Evolutionary conservation across 805 yeast species (phyloP).

Genomic region (Lipomyces spencermartinsiae): DNA sequence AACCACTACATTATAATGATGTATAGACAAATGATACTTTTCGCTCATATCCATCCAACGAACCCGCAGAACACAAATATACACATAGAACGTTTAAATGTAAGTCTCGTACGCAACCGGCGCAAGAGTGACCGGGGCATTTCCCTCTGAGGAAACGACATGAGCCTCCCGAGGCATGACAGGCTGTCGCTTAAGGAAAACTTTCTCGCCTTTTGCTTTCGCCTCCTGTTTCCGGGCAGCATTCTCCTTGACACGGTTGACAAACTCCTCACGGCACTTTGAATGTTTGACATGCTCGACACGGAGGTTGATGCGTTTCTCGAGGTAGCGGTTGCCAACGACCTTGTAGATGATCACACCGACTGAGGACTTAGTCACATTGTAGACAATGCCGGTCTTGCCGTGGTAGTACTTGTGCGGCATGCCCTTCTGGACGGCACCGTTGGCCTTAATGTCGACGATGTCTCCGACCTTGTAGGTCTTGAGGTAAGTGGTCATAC

Average conservation of each 20-base stretch:
- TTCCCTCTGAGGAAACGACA: constrained; percentile 79
- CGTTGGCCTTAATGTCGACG: constrained; percentile 99
- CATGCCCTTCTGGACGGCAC: constrained; percentile 99
- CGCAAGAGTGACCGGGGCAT: constrained; percentile 95
- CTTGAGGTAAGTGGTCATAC: constrained; percentile 92
- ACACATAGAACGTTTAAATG: constrained; percentile 64
- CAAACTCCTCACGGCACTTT: constrained; percentile 98
- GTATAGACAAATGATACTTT: constrained; percentile 3
- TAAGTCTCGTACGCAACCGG: constrained; percentile 99
- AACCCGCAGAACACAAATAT: constrained; percentile 19
- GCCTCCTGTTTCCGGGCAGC: constrained; percentile 94
- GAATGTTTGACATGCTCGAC: constrained; percentile 99
- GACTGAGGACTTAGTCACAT: constrained; percentile 97
- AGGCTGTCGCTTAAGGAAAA: constrained; percentile 97
- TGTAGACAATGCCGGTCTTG: constrained; percentile 98
- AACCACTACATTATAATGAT: constrained; percentile 1
- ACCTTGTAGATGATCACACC: constrained; percentile 98
- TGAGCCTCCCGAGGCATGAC: constrained; percentile 95
- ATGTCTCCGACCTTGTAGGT: constrained; percentile 99
- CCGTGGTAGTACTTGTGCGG: constrained; percentile 99
- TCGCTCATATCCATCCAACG: neutral
- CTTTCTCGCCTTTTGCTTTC: constrained; percentile 89
- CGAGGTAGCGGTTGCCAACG: constrained; percentile 98
- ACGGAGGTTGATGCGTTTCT: constrained; percentile 98
- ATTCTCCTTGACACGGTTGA: constrained; percentile 97